phyloP scores from a whole-genome alignment of 345 rosid genomes.

The Gossypium mustelinum region DNA sequence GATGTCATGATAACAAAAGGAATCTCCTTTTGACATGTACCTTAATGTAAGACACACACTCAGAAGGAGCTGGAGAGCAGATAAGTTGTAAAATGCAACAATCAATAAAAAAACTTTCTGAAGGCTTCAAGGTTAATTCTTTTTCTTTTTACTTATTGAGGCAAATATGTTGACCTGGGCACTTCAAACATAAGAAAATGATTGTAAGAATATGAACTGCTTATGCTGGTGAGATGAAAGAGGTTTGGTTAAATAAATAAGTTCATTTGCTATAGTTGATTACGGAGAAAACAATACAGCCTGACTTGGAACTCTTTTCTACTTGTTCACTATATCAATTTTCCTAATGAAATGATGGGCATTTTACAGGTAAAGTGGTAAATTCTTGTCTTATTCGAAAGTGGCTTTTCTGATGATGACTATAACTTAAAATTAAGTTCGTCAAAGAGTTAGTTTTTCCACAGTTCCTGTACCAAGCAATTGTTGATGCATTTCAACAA shows the following conservation, averaged over 20 bases:
- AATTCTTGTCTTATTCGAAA: background rate
- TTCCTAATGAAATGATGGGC: background rate
- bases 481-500: background rate
- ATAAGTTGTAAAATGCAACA: background rate
- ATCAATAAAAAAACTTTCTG: background rate
- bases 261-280: background rate
- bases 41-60: conserved; percentile 28
- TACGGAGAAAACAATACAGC: background rate
- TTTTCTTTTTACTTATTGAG: background rate
- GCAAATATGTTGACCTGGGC: background rate
- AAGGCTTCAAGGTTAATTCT: background rate
- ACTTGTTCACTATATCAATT: background rate
- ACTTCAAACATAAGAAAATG: background rate
- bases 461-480: background rate
- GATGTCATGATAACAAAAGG: conserved; percentile 93
- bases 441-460: background rate
- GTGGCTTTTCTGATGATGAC: background rate
- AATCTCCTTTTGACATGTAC: conserved; percentile 49
- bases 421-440: background rate
- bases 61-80: background rate
- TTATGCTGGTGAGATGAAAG: background rate
- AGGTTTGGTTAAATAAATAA: background rate
- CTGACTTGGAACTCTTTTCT: background rate
- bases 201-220: background rate
- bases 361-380: background rate